Percentiles rank a stretch among this genome's conserved stretches.
These are phyloP conservation scores for Cladosporium halotolerans DNA, from an alignment of 2,329 filamentous ascomycete species.

Conservation along the genomic window DNA sequence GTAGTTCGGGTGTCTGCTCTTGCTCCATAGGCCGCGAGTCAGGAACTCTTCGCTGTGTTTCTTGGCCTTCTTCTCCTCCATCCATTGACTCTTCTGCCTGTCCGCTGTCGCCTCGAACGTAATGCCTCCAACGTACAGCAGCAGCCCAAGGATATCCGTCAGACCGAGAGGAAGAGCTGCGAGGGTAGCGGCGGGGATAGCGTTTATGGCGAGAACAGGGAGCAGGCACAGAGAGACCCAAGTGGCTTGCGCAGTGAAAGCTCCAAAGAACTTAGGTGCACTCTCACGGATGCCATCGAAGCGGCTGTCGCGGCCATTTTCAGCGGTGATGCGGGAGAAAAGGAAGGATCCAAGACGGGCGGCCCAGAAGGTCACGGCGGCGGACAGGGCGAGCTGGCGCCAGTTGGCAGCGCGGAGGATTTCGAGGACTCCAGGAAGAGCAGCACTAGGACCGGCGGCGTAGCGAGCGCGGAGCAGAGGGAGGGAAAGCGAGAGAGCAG, in stretches of 20 bases:
- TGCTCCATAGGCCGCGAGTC: conserved; percentile 56
- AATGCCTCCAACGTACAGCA: conserved; percentile 54
- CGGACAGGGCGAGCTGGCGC: conserved; percentile 52
- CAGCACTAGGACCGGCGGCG: conserved; percentile 39
- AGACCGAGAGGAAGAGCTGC: conserved; percentile 43
- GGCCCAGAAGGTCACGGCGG: conserved; percentile 57
- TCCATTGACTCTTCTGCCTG: conserved; percentile 58
- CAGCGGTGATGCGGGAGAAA: conserved; percentile 53
- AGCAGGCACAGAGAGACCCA: conserved; percentile 64
- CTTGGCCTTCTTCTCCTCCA: conserved; percentile 56
- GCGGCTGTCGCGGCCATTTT: conserved; percentile 53
- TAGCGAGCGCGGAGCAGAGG: conserved; percentile 52
- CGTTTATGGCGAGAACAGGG: conserved; percentile 59
- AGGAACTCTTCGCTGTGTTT: conserved; percentile 62
- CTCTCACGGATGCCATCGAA: conserved; percentile 50
- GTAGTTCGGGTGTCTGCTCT: conserved; percentile 62
- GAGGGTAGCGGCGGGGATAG: conserved; percentile 50
- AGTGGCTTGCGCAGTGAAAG: conserved; percentile 56
- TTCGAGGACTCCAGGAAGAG: conserved; percentile 41
- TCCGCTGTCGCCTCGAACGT: conserved; percentile 58
- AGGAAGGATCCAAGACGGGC: conserved; percentile 57
- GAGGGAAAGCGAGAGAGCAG: conserved; percentile 55
- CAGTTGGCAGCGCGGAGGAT: conserved; percentile 51
- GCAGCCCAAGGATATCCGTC: conserved; percentile 53
- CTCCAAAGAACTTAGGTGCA: conserved; percentile 48